Conservation (phyloP, 2,329 filamentous ascomycete species). For the Alternaria hordeiaustralica region DNA sequence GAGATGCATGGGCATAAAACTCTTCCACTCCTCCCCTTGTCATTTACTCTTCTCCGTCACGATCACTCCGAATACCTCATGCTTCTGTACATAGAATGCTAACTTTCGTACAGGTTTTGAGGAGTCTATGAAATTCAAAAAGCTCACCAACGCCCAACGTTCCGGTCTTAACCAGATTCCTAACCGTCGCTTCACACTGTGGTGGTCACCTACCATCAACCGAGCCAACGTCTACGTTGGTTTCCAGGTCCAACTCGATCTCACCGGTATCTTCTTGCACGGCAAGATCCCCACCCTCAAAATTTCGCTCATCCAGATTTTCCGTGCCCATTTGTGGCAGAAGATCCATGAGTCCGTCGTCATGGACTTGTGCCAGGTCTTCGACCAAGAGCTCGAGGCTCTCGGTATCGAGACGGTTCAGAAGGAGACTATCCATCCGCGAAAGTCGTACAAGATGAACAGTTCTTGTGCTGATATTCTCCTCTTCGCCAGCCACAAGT, state of each 20-base stretch:
- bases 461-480: constrained; percentile 97
- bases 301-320: constrained; percentile 98
- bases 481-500: constrained; percentile 96
- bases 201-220: constrained; percentile 94
- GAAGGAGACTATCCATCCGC: constrained; percentile 97
- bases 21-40: not conserved
- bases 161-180: constrained; percentile 98
- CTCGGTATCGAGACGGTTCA: constrained; percentile 96
- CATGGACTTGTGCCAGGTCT: constrained; percentile 98
- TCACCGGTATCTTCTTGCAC: constrained; percentile 98
- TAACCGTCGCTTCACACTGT: constrained; percentile 96
- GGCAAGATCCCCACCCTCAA: constrained; percentile 98
- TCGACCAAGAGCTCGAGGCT: constrained; percentile 95
- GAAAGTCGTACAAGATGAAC: constrained; percentile 99
- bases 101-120: constrained; percentile 37
- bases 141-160: constrained; percentile 94
- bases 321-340: constrained; percentile 99
- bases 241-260: constrained; percentile 98
- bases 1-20: not conserved
- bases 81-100: not conserved
- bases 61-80: not conserved
- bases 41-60: not conserved
- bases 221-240: constrained; percentile 97
- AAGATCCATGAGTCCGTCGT: constrained; percentile 99
- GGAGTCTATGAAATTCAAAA: constrained; percentile 94